These are phyloP conservation scores for Cytospora piceae DNA, from an alignment of 2,329 filamentous ascomycete genomes.

Conservation along the genomic window DNA sequence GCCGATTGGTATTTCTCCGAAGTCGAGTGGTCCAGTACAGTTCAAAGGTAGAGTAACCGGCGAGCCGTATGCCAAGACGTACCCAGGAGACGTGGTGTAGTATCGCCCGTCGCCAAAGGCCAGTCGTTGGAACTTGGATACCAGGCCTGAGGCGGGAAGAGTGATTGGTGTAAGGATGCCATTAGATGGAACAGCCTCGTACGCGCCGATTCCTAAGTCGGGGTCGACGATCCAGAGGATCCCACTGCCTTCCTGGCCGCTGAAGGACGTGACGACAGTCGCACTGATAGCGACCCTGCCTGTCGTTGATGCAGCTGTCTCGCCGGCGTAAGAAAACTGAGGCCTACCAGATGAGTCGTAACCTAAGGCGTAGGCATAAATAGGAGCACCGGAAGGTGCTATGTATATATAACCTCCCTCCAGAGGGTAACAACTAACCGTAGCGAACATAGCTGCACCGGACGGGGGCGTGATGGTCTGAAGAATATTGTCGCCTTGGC, in stretches of 20 bases:
- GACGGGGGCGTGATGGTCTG: slow-evolving; percentile 46
- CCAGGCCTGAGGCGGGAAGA: slow-evolving; percentile 42
- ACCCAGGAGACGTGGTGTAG: slow-evolving; percentile 42
- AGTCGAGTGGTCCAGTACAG: slow-evolving; percentile 45
- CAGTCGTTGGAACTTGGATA: slow-evolving; percentile 45
- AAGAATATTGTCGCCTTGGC: slow-evolving; percentile 47
- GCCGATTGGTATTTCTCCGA: slow-evolving; percentile 43
- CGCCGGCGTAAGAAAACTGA: slow-evolving; percentile 40
- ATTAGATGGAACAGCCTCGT: slow-evolving; percentile 44
- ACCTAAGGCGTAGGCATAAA: slow-evolving; percentile 41
- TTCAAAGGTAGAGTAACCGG: slow-evolving; percentile 47
- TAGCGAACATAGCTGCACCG: slow-evolving; percentile 51
- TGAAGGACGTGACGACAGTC: slow-evolving; percentile 44
- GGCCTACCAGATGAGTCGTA: slow-evolving; percentile 38
- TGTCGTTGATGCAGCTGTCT: slow-evolving; percentile 35
- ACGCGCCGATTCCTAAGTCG: slow-evolving; percentile 44
- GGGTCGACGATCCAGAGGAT: slow-evolving; percentile 48
- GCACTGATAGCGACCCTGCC: slow-evolving; percentile 39
- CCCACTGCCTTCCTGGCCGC: slow-evolving; percentile 42
- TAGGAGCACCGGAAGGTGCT: slow-evolving; percentile 40
- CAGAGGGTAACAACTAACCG: slow-evolving; percentile 51
- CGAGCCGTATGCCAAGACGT: slow-evolving; percentile 43
- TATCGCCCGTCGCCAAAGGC: slow-evolving; percentile 47
- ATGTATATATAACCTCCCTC: slow-evolving; percentile 55
- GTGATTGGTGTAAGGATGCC: slow-evolving; percentile 41